Base-by-base conservation (phyloP, 495 filamentous ascomycete species). In the Hypoxylon subgilvum region DNA sequence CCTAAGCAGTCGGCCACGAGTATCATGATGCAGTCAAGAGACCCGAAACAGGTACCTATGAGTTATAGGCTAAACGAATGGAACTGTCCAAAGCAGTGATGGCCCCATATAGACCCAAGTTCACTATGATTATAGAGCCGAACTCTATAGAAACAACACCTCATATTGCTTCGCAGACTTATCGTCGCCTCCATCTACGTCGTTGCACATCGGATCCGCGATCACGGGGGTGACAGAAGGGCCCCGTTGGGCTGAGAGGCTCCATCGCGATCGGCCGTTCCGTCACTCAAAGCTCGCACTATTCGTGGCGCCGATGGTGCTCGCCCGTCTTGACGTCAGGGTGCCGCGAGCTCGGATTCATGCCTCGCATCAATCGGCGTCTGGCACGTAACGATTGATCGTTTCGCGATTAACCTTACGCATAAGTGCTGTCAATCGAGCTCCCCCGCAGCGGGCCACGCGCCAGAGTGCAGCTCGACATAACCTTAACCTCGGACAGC, bases 321-420 rank as follows among this genome's bases (percentile, higher is more conserved):
- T 48, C 58, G 39, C 34, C 14, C 5, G 8, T 34, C 42, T 63
- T 63, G 59, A 63, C 59, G 59, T 63, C 59, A 63, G 52, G 17
- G 59, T 57, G 48, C 59, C 59, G 36, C 59, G 35, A 48, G 47
- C 59, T 52, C 59, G 59, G 59, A 30, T 13, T 4, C 40, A 52
- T 63, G 45, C 52, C 21, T 63, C 52, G 59, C 59, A 63, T 52
- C 42, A 16, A 52, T 47, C 46, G 46, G 52, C 45, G 25, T 25
- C 18, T 46, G 25, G n/a, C n/a, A n/a, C n/a, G n/a, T n/a, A 35
- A 31, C 21, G 16, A 50, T 34, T 12, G 8, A 34, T 43, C 45
- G 46, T 44, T 51, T 58, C 46, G 44, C 31, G 38, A 34, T n/a
- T n/a, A n/a, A n/a, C n/a, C n/a, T 42, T 28, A 23, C 46, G 54